Percentiles rank a stretch among this genome's conserved stretches.
phyloP scores from a whole-genome alignment of 768 basidiomycete genomes.

The Leccinum imitatum region DNA sequence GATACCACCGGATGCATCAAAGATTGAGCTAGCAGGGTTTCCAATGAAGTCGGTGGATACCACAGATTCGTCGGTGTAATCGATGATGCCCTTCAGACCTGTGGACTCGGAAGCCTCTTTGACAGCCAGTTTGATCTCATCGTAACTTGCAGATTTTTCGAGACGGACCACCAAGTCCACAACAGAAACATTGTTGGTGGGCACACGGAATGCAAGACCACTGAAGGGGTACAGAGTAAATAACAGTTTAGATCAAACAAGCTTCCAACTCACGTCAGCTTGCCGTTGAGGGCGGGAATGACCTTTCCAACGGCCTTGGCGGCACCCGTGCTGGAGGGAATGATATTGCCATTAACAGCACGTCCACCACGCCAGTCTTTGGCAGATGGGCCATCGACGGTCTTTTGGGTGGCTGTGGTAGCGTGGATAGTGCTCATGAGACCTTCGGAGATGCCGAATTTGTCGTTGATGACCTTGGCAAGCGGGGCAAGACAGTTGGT shows the following conservation, averaged over 20 bases:
- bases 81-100: constrained; percentile 68
- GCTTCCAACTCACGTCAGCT: constrained; percentile 78
- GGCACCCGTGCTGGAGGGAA: constrained; percentile 97
- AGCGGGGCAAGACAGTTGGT: constrained; percentile 99
- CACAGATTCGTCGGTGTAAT: constrained; percentile 90
- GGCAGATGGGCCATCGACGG: constrained; percentile 89
- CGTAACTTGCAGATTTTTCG: constrained; percentile 83
- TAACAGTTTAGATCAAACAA: constrained; percentile 1
- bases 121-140: constrained; percentile 84
- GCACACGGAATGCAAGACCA: constrained; percentile 96
- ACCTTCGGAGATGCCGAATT: constrained; percentile 93
- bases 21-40: constrained; percentile 77
- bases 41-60: constrained; percentile 95
- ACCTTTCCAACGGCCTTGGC: constrained; percentile 99
- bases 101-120: constrained; percentile 73
- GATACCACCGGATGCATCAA: constrained; percentile 93
- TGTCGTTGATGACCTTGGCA: constrained; percentile 97
- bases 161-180: constrained; percentile 95
- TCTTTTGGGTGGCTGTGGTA: constrained; percentile 94
- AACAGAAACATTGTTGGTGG: constrained; percentile 94
- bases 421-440: constrained; percentile 99
- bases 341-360: constrained; percentile 96
- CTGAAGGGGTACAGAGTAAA: constrained; percentile 34
- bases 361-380: constrained; percentile 99
- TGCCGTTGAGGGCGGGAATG: constrained; percentile 94